Conservation (phyloP, 176 grass and related monocot genomes). For the Sorghum bicolor region Sorghum_bicolor_NCBIv3 NC_012879.2:55504501-55505000, state of each 20-base stretch:
- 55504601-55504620: too few species aligned
- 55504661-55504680: too few species aligned
- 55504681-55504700: slow-evolving; percentile 4
- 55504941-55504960: slow-evolving; percentile 48
- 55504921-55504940: slow-evolving; percentile 50
- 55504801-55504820: slow-evolving; percentile 42
- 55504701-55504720: slow-evolving; percentile 43
- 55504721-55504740: slow-evolving; percentile 51
- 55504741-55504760: slow-evolving; percentile 53
- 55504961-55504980: slow-evolving; percentile 35
- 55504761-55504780: slow-evolving; percentile 41
- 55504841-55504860: slow-evolving; percentile 57
- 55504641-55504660: neutral
- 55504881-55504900: slow-evolving; percentile 43
- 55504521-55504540: slow-evolving; percentile 65
- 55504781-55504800: slow-evolving; percentile 51
- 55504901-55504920: slow-evolving; percentile 56
- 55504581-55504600: neutral
- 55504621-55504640: too few species aligned
- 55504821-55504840: slow-evolving; percentile 38
- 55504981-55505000: slow-evolving; percentile 47
- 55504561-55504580: slow-evolving; percentile 35
- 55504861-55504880: slow-evolving; percentile 43
- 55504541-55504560: slow-evolving; percentile 61
- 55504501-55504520: slow-evolving; percentile 29